Percentiles rank a stretch among this genome's conserved stretches.
These are phyloP conservation scores for Tylopilus intermedius DNA, from an alignment of 768 basidiomycete genomes.

Conservation along the genomic window DNA sequence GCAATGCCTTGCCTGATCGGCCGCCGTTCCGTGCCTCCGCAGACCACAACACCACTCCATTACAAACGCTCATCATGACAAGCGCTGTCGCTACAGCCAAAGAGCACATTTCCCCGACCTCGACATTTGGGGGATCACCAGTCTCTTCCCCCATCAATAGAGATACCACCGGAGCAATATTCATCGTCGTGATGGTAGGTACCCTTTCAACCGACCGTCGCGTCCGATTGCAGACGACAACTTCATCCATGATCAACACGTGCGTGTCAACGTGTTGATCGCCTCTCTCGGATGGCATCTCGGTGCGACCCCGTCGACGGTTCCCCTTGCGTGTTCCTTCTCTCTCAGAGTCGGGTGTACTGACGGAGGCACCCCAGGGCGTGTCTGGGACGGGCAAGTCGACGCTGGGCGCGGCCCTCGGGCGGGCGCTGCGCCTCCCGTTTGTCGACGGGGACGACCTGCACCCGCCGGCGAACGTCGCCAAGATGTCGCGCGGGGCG, in stretches of 20 bases:
- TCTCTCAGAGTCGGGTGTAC: too few species aligned
- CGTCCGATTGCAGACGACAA: too few species aligned
- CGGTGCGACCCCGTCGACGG: background rate
- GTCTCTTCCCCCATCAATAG: background rate
- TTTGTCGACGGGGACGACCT: constrained; percentile 89
- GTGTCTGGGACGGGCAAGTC: constrained; percentile 72
- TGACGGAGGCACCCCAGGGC: constrained; percentile 39
- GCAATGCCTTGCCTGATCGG: background rate
- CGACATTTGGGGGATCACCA: background rate
- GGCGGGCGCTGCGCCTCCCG: constrained; percentile 55
- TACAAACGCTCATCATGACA: background rate
- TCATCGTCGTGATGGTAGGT: constrained; percentile 52
- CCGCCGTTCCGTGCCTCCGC: background rate
- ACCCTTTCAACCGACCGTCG: too few species aligned
- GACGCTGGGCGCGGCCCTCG: constrained; percentile 63
- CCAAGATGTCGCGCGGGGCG: constrained; percentile 77
- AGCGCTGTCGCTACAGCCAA: background rate
- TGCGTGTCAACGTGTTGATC: background rate
- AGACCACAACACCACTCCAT: background rate
- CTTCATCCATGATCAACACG: background rate
- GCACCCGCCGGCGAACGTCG: constrained; percentile 75
- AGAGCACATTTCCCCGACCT: background rate
- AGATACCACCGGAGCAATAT: constrained; percentile 12
- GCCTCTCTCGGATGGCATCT: too few species aligned
- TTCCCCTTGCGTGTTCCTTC: background rate